Base-by-base conservation (phyloP, 352 stramenopile genomes). In the Phytopythium chamaehyphon region DNA sequence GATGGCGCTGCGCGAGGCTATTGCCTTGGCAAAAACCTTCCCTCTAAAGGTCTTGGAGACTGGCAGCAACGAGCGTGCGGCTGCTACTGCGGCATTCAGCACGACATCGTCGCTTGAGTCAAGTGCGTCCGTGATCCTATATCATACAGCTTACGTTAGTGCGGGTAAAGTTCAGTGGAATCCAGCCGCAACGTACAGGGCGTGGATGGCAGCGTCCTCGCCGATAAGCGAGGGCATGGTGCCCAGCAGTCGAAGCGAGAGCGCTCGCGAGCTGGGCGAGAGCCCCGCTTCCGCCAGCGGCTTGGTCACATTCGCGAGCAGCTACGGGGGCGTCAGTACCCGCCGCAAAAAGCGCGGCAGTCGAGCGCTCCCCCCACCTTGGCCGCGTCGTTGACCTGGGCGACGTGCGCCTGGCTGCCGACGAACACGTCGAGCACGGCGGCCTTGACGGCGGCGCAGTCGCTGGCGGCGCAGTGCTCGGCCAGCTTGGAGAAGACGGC, bases 401-500 rank as follows among this genome's bases (percentile, higher is more conserved):
- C 61, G 12, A 83, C 54, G 33, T 86, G 75, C 3, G 55, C 64
- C 40, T 58, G 64, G 0, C 61, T 51, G 16, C 54, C 47, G 24
- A 70, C 64, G 23, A 82, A 83, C 10, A 82, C 66, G 9, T 64
- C 43, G 21, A 82, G 35, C 57, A 86, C 78, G 16, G 70, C 54
- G 23, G 54, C 66, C 6, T 55, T 57, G 21, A 80, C 69, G 18
- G 68, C 56, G 3, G 54, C 50, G 21, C 57, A 77, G 1, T 74
- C 60, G 61, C 60, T 78, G 28, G 60, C 24, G 12, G 65, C 52
- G 54, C 76, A 86, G 43, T 84, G 69, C 39, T 86, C 75, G 8
- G 65, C 67, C 15, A 86, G 28, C 44, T 84, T 83, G 2, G 69
- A 73, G 39, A 70, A 77, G 9, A 83, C 70, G 3, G 65, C 68